Evolutionary conservation across 2,329 filamentous ascomycete species (phyloP).

Genomic region (Ramichloridium luteum): DNA sequence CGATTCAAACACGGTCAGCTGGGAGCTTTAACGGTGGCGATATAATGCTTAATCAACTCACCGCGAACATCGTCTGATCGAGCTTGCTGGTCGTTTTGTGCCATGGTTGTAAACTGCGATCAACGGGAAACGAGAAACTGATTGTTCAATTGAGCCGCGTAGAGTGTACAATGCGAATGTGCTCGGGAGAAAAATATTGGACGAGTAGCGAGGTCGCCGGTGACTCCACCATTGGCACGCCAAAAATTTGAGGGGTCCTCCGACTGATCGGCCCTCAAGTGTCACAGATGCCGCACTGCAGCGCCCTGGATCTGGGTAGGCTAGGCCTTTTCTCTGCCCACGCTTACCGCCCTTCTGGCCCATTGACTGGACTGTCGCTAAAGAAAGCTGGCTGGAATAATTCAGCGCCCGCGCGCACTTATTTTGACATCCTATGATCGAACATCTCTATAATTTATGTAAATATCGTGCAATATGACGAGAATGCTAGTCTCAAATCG

Average conservation of each 20-base stretch:
- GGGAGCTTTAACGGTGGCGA: conserved; percentile 1
- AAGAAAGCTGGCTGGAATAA: too few species aligned
- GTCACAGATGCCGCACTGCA: too few species aligned
- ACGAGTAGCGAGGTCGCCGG: background rate
- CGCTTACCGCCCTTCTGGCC: too few species aligned
- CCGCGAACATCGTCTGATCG: conserved; percentile 42
- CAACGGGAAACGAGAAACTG: conserved; percentile 1
- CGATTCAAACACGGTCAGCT: conserved; percentile 5
- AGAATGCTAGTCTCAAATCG: too few species aligned
- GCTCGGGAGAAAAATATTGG: background rate
- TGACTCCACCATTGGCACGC: conserved; percentile 1
- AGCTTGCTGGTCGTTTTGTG: conserved; percentile 7
- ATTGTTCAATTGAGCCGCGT: background rate
- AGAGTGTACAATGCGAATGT: background rate
- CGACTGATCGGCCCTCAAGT: too few species aligned
- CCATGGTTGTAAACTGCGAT: background rate
- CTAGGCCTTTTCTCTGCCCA: too few species aligned
- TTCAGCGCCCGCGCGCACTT: too few species aligned
- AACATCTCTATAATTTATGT: too few species aligned
- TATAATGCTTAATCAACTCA: conserved; percentile 21
- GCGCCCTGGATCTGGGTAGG: too few species aligned
- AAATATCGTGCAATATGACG: too few species aligned
- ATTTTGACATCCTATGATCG: too few species aligned
- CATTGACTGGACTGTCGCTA: too few species aligned
- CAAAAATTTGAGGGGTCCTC: background rate